Conservation (phyloP, 1,284 basidiomycete genomes). For the Athelia sp. region DNA sequence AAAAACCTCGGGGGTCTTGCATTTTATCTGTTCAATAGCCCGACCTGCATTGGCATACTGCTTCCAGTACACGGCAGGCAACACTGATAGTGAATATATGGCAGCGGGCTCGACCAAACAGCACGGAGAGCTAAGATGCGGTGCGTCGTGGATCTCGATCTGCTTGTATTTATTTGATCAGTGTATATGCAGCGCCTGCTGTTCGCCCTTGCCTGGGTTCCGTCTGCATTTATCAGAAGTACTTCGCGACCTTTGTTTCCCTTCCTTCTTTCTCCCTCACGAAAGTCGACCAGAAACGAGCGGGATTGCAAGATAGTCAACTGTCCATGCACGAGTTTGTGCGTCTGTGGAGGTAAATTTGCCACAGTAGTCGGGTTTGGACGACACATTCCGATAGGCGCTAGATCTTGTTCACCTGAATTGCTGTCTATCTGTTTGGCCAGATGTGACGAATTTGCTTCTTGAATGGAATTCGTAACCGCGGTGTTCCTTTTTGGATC, state of each 20-base stretch:
- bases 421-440: no score
- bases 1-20: slow-evolving; percentile 44
- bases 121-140: slow-evolving; percentile 43
- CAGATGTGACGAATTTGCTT: no score
- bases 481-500: no score
- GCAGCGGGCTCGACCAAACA: slow-evolving; percentile 39
- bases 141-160: slow-evolving; percentile 42
- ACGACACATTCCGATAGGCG: slow-evolving; percentile 24
- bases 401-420: no score
- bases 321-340: slow-evolving; percentile 44
- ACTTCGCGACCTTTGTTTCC: slow-evolving; percentile 42
- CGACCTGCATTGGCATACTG: slow-evolving; percentile 41
- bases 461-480: no score
- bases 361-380: slow-evolving; percentile 32
- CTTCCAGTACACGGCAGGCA: slow-evolving; percentile 38
- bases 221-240: slow-evolving; percentile 35
- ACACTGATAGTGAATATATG: slow-evolving; percentile 24
- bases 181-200: background rate
- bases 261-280: slow-evolving; percentile 45
- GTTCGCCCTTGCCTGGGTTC: slow-evolving; percentile 22
- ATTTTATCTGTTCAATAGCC: slow-evolving; percentile 43
- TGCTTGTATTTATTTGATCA: slow-evolving; percentile 12
- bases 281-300: slow-evolving; percentile 46
- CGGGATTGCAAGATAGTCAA: slow-evolving; percentile 44
- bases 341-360: slow-evolving; percentile 35